These are phyloP conservation scores for Phlebiopsis gigantea DNA, from an alignment of 768 basidiomycete species.

Conservation along the genomic window DNA sequence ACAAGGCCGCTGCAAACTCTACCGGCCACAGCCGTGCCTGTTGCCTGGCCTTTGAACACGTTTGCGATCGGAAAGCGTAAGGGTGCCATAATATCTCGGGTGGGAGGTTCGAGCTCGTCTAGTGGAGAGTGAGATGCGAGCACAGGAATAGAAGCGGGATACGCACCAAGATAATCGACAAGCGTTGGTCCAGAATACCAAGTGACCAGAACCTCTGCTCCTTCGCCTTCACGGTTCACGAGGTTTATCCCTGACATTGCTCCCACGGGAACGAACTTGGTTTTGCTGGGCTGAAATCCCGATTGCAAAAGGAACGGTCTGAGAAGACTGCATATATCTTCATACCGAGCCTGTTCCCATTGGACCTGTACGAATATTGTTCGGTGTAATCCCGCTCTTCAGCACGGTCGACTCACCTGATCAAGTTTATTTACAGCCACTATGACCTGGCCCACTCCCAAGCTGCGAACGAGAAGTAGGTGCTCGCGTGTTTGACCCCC, in stretches of 20 bases:
- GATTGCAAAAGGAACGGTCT: constrained; percentile 82
- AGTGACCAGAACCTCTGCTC: constrained; percentile 39
- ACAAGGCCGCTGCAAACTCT: constrained; percentile 83
- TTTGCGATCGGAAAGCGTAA: constrained; percentile 90
- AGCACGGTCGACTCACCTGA: constrained; percentile 43
- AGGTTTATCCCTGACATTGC: constrained; percentile 91
- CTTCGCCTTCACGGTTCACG: constrained; percentile 41
- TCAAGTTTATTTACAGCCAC: constrained; percentile 96
- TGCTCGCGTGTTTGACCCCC: constrained; percentile 97
- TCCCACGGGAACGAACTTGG: constrained; percentile 81
- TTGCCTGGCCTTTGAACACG: constrained; percentile 86
- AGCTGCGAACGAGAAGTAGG: constrained; percentile 81
- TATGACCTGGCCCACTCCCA: constrained; percentile 88
- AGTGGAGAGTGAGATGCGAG: neutral
- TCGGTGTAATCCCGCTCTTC: neutral
- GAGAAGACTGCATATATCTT: constrained; percentile 72
- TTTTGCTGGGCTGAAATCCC: constrained; percentile 77
- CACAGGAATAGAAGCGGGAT: neutral
- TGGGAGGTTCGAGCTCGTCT: constrained; percentile 82
- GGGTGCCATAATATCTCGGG: constrained; percentile 68
- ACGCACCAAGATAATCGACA: constrained; percentile 72
- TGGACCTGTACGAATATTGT: constrained; percentile 52
- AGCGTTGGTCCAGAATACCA: constrained; percentile 91
- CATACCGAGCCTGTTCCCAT: constrained; percentile 80
- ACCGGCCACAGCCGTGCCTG: constrained; percentile 76